These are phyloP conservation scores for Thermomucor indicae-seudaticae DNA, from an alignment of 371 early-diverging fungal species.

Conservation along the genomic window DNA sequence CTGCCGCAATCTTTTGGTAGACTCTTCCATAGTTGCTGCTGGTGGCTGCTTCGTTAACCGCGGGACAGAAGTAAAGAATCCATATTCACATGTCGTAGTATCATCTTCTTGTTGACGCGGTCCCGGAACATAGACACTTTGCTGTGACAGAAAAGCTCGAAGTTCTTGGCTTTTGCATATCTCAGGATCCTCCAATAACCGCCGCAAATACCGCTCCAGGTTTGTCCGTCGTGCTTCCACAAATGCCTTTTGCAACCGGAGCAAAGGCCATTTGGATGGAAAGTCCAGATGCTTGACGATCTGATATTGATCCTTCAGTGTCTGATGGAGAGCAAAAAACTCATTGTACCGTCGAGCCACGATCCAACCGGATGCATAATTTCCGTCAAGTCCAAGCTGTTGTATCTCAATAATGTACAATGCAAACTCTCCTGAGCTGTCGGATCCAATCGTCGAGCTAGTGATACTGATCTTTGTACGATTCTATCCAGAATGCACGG, in stretches of 20 bases:
- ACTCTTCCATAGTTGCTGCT: neutral
- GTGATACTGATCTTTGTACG: constrained; percentile 59
- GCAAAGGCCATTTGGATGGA: constrained; percentile 67
- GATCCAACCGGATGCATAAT: constrained; percentile 71
- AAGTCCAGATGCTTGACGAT: constrained; percentile 64
- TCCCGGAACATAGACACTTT: constrained; percentile 48
- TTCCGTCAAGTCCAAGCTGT: constrained; percentile 49
- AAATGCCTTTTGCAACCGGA: constrained; percentile 56
- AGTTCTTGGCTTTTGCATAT: constrained; percentile 57
- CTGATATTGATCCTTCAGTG: constrained; percentile 53
- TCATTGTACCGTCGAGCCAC: constrained; percentile 78
- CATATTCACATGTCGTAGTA: constrained; percentile 8
- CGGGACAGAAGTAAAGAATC: constrained; percentile 14
- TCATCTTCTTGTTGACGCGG: constrained; percentile 28
- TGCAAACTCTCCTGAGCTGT: constrained; percentile 61
- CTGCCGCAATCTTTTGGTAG: neutral
- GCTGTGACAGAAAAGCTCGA: constrained; percentile 62
- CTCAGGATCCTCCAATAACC: constrained; percentile 45
- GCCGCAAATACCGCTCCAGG: constrained; percentile 72
- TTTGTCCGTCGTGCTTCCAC: constrained; percentile 67
- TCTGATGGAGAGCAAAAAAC: constrained; percentile 74
- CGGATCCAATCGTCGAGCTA: constrained; percentile 52
- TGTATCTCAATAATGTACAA: constrained; percentile 80
- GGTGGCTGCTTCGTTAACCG: neutral
- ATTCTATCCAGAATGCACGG: constrained; percentile 28